Base-by-base conservation (phyloP, 208 protist species). In the Cochliopodium minus region DNA sequence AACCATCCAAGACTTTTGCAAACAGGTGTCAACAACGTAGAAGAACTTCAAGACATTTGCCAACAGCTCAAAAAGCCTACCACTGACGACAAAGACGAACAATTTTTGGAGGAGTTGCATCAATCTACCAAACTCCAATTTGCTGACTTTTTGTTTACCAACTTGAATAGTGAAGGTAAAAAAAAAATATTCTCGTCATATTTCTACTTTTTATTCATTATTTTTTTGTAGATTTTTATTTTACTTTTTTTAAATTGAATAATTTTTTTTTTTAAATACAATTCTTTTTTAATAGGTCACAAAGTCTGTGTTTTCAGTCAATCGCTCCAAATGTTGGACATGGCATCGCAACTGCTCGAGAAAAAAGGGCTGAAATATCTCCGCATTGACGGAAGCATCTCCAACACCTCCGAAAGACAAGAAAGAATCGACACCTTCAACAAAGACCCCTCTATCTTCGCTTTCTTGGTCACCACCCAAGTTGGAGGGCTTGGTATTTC, bases 401-500 rank as follows among this genome's bases (percentile, higher is more conserved):
- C 13, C 0, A 11, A 15, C 11, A 7, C 49, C 2, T 25, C 25
- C 25, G 32, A 40, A 17, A 35, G 59, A 28, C 67, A 77, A 35
- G 17, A 55, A 25, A 35, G 70, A 40, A 85, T 96, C 4, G 62
- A 79, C 1, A 23, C 42, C 1, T 97, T 91, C 71, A 91, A 92
- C 59, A 58, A 42, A n/a, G 49, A 65, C 10, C 20, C 53, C 4
- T 15, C 57, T 33, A 34, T 73, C 58, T 53, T 70, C 72, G 72
- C 94, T 76, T 87, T 94, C 65, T 53, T 98, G 0, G 67, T 97
- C 1, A 89, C 83, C 10, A 97, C 90, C 25, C 81, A 91, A 55
- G 89, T 92, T 6, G 93, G 93, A 53, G 93, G 93, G 26, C 72
- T 98, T 7, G 93, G 93, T 45, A 81, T 98, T 25, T 97, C 91